Evolutionary conservation across 2,329 filamentous ascomycete genomes (phyloP).

Genomic region (Alternaria atra): DNA sequence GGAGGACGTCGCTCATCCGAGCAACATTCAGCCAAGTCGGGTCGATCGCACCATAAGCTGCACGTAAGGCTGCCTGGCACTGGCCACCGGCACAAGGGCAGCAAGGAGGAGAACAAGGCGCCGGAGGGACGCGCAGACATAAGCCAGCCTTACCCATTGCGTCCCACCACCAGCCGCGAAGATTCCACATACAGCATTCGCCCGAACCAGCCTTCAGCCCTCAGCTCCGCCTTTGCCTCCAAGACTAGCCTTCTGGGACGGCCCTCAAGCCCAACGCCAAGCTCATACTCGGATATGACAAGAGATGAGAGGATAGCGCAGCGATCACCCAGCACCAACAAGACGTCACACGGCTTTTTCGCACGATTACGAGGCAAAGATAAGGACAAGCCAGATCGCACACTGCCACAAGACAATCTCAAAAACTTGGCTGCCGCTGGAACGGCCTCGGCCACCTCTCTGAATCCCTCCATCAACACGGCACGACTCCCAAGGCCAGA

Average conservation of each 20-base stretch:
- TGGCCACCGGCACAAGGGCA: slow-evolving; percentile 70
- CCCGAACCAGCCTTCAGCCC: slow-evolving; percentile 52
- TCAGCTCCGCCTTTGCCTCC: slow-evolving; percentile 61
- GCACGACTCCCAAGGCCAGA: slow-evolving; percentile 41
- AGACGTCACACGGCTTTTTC: slow-evolving; percentile 62
- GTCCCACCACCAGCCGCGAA: slow-evolving; percentile 79
- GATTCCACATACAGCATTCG: slow-evolving; percentile 67
- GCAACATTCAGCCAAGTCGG: slow-evolving; percentile 57
- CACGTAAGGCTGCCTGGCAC: slow-evolving; percentile 68
- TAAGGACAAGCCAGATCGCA: slow-evolving; percentile 56
- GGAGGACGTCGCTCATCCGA: slow-evolving; percentile 47
- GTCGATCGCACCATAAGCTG: slow-evolving; percentile 65
- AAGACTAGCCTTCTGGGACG: slow-evolving; percentile 64
- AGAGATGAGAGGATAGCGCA: slow-evolving; percentile 56
- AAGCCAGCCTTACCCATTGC: slow-evolving; percentile 63
- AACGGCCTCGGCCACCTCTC: slow-evolving; percentile 50
- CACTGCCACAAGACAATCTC: slow-evolving; percentile 46
- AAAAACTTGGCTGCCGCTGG: slow-evolving; percentile 45
- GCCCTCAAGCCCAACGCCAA: slow-evolving; percentile 83
- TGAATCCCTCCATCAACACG: slow-evolving; percentile 48
- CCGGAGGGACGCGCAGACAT: slow-evolving; percentile 44
- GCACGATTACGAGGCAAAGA: slow-evolving; percentile 62
- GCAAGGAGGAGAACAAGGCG: slow-evolving; percentile 64
- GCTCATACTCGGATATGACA: slow-evolving; percentile 69
- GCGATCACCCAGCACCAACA: slow-evolving; percentile 64